Percentiles rank a stretch among this genome's conserved stretches.
phyloP scores from a whole-genome alignment of 2,329 filamentous ascomycete genomes.

The Piedraia hortae region DNA sequence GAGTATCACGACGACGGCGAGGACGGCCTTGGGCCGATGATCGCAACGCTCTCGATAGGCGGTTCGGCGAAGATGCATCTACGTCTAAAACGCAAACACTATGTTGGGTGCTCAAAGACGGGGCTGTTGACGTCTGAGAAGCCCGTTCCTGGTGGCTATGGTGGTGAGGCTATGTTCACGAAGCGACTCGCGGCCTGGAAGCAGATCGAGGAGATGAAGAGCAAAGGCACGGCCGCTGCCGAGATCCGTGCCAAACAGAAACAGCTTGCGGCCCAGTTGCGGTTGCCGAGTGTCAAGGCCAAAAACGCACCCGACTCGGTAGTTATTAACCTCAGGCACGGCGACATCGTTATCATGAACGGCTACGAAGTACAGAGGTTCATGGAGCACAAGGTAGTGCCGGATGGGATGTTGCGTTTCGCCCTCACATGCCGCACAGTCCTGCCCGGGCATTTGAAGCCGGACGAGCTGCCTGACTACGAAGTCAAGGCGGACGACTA shows the following conservation, averaged over 20 bases:
- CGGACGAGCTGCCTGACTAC: constrained; percentile 14
- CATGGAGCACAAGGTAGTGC: constrained; percentile 30
- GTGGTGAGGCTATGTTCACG: constrained; percentile 8
- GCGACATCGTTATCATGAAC: constrained; percentile 38
- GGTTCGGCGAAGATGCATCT: constrained; percentile 30
- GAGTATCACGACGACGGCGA: constrained; percentile 43
- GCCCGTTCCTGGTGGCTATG: constrained; percentile 7
- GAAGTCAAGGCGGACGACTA: constrained; percentile 12
- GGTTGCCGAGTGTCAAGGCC: constrained; percentile 9
- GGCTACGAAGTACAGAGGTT: constrained; percentile 29
- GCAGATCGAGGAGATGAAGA: constrained; percentile 7
- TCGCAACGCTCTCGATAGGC: constrained; percentile 34
- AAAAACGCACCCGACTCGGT: constrained; percentile 14
- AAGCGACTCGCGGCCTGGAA: constrained; percentile 12
- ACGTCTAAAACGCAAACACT: constrained; percentile 26
- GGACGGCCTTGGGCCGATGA: constrained; percentile 30
- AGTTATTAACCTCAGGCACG: constrained; percentile 27
- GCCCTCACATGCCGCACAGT: constrained; percentile 30
- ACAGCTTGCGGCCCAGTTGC: constrained; percentile 14
- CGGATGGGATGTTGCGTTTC: constrained; percentile 25
- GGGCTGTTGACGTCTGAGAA: constrained; percentile 11
- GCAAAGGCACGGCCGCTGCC: constrained; percentile 6
- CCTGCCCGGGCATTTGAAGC: constrained; percentile 17
- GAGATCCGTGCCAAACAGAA: constrained; percentile 8
- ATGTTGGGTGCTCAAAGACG: constrained; percentile 12